Percentiles rank a stretch among this genome's conserved stretches.
These are phyloP conservation scores for Histomonas meleagridis DNA, from an alignment of 208 protist genomes.

Conservation along the genomic window DNA sequence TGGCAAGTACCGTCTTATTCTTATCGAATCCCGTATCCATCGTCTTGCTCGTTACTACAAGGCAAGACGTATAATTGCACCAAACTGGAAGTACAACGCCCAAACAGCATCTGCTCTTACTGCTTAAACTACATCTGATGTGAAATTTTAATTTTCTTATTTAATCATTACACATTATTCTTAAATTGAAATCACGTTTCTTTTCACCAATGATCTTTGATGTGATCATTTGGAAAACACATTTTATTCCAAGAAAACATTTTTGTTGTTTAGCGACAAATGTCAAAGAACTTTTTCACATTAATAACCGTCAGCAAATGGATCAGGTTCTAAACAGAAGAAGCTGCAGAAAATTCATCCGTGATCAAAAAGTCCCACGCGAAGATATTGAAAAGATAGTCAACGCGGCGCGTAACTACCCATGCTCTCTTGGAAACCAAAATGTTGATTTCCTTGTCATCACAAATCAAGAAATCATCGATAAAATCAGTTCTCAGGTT, in stretches of 20 bases:
- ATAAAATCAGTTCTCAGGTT: not conserved
- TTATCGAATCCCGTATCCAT: conserved; percentile 98
- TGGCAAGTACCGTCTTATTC: conserved; percentile 98
- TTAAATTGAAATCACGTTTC: no score
- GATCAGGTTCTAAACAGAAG: not conserved
- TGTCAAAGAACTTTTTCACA: no score
- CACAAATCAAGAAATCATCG: not conserved
- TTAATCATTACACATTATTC: no score
- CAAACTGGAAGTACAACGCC: conserved; percentile 80
- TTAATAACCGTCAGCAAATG: no score
- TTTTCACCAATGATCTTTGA: no score
- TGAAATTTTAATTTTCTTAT: no score
- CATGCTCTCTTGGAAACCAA: not conserved
- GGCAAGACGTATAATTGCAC: conserved; percentile 61
- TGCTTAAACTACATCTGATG: no score
- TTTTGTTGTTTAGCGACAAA: no score
- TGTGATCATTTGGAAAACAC: no score
- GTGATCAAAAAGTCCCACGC: not conserved
- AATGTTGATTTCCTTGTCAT: not conserved
- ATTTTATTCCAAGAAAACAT: no score
- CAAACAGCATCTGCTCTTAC: conserved; percentile 65
- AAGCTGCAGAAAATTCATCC: not conserved
- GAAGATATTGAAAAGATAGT: not conserved
- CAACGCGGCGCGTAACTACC: not conserved
- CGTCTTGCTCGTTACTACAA: conserved; percentile 97